A percentile compares a stretch with the other conserved stretches of the same genome.
These are phyloP conservation scores for Ophiostoma perfectum DNA, from an alignment of 2,329 filamentous ascomycete genomes.

Conservation along the genomic window DNA sequence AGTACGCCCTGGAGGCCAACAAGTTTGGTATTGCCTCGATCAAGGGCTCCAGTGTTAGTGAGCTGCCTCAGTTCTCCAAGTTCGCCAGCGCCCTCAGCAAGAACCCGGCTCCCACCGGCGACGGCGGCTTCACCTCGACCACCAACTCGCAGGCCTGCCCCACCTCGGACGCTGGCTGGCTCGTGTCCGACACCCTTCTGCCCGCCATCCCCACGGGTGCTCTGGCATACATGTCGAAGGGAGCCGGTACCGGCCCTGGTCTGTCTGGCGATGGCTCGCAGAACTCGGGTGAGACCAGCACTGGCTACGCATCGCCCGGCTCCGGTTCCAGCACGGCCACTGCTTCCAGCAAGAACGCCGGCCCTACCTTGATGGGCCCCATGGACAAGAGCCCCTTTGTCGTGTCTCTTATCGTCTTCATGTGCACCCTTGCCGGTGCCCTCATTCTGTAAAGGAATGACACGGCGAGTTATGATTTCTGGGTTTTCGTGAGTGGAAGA, in stretches of 20 bases:
- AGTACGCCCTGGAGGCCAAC: conserved; percentile 78
- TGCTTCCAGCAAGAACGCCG: conserved; percentile 31
- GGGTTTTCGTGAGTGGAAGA: background rate
- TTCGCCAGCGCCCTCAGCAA: conserved; percentile 45
- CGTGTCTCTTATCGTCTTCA: conserved; percentile 34
- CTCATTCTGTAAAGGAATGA: conserved; percentile 35
- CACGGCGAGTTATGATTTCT: background rate
- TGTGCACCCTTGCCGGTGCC: conserved; percentile 38
- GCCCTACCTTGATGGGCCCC: conserved; percentile 31
- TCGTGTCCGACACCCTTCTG: conserved; percentile 45
- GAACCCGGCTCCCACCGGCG: conserved; percentile 47
- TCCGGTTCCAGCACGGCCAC: conserved; percentile 37
- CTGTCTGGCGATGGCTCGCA: conserved; percentile 51
- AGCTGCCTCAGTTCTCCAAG: conserved; percentile 57
- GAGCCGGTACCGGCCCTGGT: conserved; percentile 51
- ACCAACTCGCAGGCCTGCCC: conserved; percentile 47
- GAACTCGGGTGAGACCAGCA: conserved; percentile 45
- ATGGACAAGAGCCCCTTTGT: conserved; percentile 38
- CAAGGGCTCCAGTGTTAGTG: conserved; percentile 47
- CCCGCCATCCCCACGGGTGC: conserved; percentile 49
- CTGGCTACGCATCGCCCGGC: conserved; percentile 38
- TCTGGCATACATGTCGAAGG: conserved; percentile 48
- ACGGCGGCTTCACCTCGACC: conserved; percentile 45
- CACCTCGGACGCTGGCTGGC: conserved; percentile 44
- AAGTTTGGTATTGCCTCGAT: conserved; percentile 75